Conservation (phyloP, 2,329 filamentous ascomycete species). For the Fusarium nodosum region DNA sequence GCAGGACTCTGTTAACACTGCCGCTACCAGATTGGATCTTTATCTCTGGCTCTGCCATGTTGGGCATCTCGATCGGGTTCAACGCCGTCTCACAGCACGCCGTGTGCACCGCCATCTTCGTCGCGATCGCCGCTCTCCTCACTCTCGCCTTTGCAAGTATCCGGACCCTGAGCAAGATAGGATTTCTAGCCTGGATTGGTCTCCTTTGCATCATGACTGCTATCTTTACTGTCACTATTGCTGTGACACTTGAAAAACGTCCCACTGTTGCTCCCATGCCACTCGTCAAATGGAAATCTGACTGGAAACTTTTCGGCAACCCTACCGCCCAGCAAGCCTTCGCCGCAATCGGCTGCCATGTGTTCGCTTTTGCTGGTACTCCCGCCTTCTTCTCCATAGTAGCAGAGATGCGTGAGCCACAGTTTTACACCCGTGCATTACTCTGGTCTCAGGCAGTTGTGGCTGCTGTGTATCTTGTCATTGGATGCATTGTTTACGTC, state of each 20-base stretch:
- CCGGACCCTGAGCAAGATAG: conserved; percentile 50
- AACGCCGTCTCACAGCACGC: conserved; percentile 57
- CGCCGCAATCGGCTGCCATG: conserved; percentile 50
- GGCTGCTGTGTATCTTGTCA: conserved; percentile 52
- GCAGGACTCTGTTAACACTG: conserved; percentile 7
- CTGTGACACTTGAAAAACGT: conserved; percentile 51
- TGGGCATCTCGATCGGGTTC: conserved; percentile 56
- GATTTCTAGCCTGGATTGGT: conserved; percentile 53
- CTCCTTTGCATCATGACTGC: conserved; percentile 49
- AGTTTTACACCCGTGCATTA: conserved; percentile 49
- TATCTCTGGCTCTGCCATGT: conserved; percentile 57
- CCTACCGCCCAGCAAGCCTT: conserved; percentile 52
- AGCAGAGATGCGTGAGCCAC: conserved; percentile 54
- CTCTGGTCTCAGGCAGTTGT: conserved; percentile 48
- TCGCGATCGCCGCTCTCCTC: conserved; percentile 51
- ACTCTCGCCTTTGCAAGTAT: conserved; percentile 51
- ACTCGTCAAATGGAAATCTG: conserved; percentile 41
- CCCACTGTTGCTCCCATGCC: conserved; percentile 38
- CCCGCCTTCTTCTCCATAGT: conserved; percentile 54
- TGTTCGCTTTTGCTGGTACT: conserved; percentile 57
- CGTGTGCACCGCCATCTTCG: conserved; percentile 57
- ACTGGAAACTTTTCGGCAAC: conserved; percentile 50
- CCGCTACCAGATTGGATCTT: conserved; percentile 47
- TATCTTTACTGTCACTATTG: conserved; percentile 50
- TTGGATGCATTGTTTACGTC: conserved; percentile 59